phyloP scores from a whole-genome alignment of 371 early-diverging fungal genomes.

The Syncephalastrum monosporum region DNA sequence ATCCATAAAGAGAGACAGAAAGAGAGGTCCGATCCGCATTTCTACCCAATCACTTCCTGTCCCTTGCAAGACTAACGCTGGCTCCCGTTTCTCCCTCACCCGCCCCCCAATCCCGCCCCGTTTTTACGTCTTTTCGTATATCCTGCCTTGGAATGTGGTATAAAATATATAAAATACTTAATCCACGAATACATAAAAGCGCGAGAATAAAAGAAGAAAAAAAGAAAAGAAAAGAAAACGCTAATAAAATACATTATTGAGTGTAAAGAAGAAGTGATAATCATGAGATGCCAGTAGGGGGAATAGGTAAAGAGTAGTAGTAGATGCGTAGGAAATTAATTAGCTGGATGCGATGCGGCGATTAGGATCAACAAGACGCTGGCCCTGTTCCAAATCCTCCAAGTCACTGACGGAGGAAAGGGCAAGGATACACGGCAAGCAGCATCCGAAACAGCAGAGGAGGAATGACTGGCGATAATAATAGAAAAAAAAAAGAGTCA shows the following conservation, averaged over 20 bases:
- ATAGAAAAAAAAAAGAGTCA: neutral
- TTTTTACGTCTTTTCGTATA: too few species aligned
- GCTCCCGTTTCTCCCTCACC: too few species aligned
- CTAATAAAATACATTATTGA: slow-evolving; percentile 2
- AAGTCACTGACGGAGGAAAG: slow-evolving; percentile 29
- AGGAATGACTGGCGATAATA: slow-evolving; percentile 37
- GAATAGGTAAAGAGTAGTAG: neutral
- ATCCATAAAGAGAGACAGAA: too few species aligned
- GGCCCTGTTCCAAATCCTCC: slow-evolving; percentile 26
- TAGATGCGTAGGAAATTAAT: slow-evolving; percentile 2
- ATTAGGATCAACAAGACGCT: slow-evolving; percentile 22
- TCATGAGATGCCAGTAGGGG: slow-evolving; percentile 7
- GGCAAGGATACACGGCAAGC: slow-evolving; percentile 63
- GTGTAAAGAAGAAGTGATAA: slow-evolving; percentile 6
- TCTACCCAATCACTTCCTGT: too few species aligned
- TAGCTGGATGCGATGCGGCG: slow-evolving; percentile 21
- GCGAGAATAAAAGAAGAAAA: slow-evolving; percentile 6
- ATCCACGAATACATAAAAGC: too few species aligned
- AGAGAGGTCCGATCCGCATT: too few species aligned
- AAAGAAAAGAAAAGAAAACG: slow-evolving; percentile 9
- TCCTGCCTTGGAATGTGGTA: too few species aligned
- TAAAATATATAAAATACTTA: too few species aligned
- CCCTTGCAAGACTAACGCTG: too few species aligned
- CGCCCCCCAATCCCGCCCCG: too few species aligned
- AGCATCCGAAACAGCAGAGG: slow-evolving; percentile 74